Base-by-base conservation (phyloP, 108 stramenopile genomes). In the Stephanodiscus minutulus region DNA sequence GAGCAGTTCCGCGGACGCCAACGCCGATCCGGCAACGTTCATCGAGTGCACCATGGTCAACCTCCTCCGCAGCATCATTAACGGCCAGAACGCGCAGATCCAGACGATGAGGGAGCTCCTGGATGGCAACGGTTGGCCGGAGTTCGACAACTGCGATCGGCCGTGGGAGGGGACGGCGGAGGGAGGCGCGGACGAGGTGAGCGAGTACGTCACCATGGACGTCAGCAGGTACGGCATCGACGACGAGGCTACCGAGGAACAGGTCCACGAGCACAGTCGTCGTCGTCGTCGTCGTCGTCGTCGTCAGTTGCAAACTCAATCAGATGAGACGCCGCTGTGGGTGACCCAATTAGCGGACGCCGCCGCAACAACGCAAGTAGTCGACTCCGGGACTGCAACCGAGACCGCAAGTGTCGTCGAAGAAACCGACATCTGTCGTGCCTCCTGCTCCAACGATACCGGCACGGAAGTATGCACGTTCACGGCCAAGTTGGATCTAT, bases 71-170 rank as follows among this genome's bases (percentile, higher is more conserved):
- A 74, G 64, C 1, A 94, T 96, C 58, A 66, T 94, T 61, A 87
- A 88, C 59, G 64, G 54, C 6, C 95, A 96, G 70, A 96, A 94
- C 66, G 61, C 52, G 22, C 93, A 96, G 77, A 92, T 96, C 61
- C 91, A 93, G 63, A 62, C 62, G 27, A 94, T 96, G 93, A 72
- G 83, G 50, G 71, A 73, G 21, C 33, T 86, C 24, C 74, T 96
- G 44, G 82, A 77, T 9, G 64, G 60, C 22, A 64, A 84, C 18
- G 76, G 56, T 0, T 72, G 68, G 49, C 65, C 77, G 10, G 74
- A 64, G 48, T 59, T 48, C 33, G 85, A 89, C 52, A 73, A 84
- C 54, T 88, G 87, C 61, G 64, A 60, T 60, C 35, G 17, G 36
- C 59, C 59, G 7, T 13, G 41, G 54, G 49, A 67, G 65, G 37